Conservation (phyloP, 345 rosid species). For the Eutrema yunnanense region DNA sequence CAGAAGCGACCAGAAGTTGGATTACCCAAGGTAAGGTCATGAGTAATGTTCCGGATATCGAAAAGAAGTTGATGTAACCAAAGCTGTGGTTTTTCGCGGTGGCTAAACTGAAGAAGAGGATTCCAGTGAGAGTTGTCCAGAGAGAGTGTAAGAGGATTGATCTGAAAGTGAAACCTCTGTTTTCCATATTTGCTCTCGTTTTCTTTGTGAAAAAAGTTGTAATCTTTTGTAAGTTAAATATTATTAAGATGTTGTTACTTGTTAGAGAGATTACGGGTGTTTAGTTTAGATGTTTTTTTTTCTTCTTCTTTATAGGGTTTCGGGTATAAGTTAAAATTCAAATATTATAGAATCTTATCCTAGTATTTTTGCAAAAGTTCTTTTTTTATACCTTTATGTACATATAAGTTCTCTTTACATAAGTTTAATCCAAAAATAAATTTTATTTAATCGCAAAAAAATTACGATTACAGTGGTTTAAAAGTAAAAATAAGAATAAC, state of each 20-base stretch:
- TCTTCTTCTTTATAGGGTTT: neutral
- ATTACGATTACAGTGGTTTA: no score
- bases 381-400: no score
- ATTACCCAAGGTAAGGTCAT: constrained; percentile 27
- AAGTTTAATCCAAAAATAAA: no score
- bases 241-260: neutral
- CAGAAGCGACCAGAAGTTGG: constrained; percentile 21
- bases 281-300: neutral
- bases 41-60: constrained; percentile 16
- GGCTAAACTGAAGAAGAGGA: constrained; percentile 21
- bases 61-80: constrained; percentile 23
- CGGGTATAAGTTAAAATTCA: neutral
- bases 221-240: neutral
- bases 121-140: constrained; percentile 27
- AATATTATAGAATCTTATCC: neutral
- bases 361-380: no score
- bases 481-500: no score
- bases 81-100: constrained; percentile 12
- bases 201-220: neutral
- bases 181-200: constrained; percentile 11
- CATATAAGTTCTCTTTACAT: no score
- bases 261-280: constrained; percentile 14
- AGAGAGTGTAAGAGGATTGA: constrained; percentile 18
- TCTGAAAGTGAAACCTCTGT: constrained; percentile 1
- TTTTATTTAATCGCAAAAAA: no score